Evolutionary conservation across 164 flowering plant species (phyloP), one percentile per base, ranked within the genome.

Genomic region (Chimonanthus praecox): DNA sequence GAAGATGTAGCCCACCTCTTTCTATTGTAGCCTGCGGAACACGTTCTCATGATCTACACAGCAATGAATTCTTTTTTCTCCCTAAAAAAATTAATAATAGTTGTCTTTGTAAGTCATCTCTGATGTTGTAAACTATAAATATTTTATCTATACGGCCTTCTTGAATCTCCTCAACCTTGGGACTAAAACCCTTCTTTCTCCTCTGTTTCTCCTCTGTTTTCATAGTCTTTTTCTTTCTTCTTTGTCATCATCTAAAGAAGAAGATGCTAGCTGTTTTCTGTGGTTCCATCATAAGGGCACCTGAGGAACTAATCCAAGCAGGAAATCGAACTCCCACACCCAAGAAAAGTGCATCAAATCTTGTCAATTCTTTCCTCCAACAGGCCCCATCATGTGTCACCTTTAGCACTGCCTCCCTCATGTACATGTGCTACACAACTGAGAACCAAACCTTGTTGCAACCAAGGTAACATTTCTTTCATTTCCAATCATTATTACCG

Each of bases 301-400:
- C 76, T 2, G 71, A 74, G 44, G 76, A 74, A 66, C 76, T 74
- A 2, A 60, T 66, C 65, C 71, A 74, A 21, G 76, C 76, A 0
- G 76, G 76, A 33, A 74, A 58, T 68, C 64, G 76, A 49, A 74
- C 76, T 58, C 76, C 76, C 18, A 54, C 76, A 4, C 76, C 76
- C 3, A 74, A 74, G 64, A 74, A 58, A 63, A 51, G 20, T 4
- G 64, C 76, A 11, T 46, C 71, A 13, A 47, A 68, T 8, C 76
- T 74, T 21, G 45, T 74, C 9, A 65, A 74, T 9, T 5, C 50
- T 11, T 74, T 74, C 58, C n/a, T 74, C 18, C 64, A 58, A 47
- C 64, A 68, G 1, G 68, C 7, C 66, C 76, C 76, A 46, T 67
- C 76, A 47, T 64, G 65, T 33, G 71, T 74, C 44, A 18, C 71